phyloP scores from a whole-genome alignment of 805 yeast species.

The Wickerhamomyces alni region DNA sequence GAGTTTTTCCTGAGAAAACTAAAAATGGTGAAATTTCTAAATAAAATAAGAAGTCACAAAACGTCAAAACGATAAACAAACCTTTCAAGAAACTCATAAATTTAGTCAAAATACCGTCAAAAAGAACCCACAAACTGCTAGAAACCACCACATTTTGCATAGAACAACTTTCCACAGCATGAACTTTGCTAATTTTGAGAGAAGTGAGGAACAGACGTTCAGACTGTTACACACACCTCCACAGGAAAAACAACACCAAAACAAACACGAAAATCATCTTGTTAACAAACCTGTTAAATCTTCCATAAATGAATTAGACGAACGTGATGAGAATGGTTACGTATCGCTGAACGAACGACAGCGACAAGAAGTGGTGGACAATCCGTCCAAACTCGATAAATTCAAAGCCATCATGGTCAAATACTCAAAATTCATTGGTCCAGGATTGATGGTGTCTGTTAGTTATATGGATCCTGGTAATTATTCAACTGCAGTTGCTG shows the following conservation, averaged over 20 bases:
- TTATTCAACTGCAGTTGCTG: constrained; percentile 90
- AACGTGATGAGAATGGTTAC: neutral
- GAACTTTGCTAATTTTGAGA: constrained; percentile 1
- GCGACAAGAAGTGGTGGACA: neutral
- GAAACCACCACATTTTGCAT: neutral
- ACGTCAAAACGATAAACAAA: no score
- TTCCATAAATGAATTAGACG: neutral
- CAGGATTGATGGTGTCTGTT: constrained; percentile 91
- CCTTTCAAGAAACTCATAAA: no score
- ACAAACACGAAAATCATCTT: no score
- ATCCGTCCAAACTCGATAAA: constrained; percentile 6
- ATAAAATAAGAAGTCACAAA: no score
- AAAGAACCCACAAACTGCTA: no score
- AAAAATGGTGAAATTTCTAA: no score
- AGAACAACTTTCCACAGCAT: neutral
- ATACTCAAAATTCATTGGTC: constrained; percentile 74
- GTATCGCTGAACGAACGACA: neutral
- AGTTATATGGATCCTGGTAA: constrained; percentile 98
- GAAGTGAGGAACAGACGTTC: neutral
- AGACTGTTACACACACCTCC: neutral
- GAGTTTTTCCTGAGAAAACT: neutral
- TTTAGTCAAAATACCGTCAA: no score
- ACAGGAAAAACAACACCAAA: neutral
- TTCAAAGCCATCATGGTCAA: constrained; percentile 29
- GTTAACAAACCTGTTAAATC: no score